Evolutionary conservation across 192 early-diverging fungal species (phyloP), one percentile per base, ranked within the genome.

Genomic region (Cetraspora pellucida): DNA sequence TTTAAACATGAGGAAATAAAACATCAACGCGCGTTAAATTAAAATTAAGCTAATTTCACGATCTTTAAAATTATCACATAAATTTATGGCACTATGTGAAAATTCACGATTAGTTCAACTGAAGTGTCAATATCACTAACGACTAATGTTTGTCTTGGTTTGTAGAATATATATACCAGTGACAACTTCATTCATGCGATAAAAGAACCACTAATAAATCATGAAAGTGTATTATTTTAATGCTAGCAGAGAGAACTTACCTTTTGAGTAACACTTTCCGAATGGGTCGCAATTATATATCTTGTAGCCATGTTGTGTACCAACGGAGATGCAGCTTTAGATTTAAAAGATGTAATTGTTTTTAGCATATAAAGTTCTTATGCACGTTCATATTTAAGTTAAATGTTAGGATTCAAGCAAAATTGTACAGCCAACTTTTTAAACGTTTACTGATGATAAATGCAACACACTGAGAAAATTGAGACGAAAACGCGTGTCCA

Each of bases 241-340:
- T 78, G n/a, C 27, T 13, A 52, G 55, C 7, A 37, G 7, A 37
- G 37, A 37, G 7, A 37, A 37, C 80, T 80, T 89, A 93, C 92
- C 70, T 85, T 93, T 94, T 61, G 90, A 88, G 81, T 94, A 95
- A 84, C 94, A 95, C 77, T 95, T 97, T 45, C 95, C 96, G 82
- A 96, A 97, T 19, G 96, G 97, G 81, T 97, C 96, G 84, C 92
- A 95, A 83, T 96, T 99, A 89, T 95, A 99, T 79, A 99, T 97
- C 80, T 91, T 91, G 88, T 97, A 97, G 13, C 96, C 96, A 68
- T 88, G 80, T 50, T 88, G 84, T 16, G 91, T 91, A 2, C 95
- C 95, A 11, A 96, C 95, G 70, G 96, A 95, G 27, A 98, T 87
- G 83, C 97, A 98, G 77, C 91, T 93, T 49, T 75, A 9, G 46